A percentile compares a stretch with the other conserved stretches of the same genome.
These are phyloP conservation scores for Erythrophleum fordii DNA, from an alignment of 306 rosid species.

Conservation along the genomic window DNA sequence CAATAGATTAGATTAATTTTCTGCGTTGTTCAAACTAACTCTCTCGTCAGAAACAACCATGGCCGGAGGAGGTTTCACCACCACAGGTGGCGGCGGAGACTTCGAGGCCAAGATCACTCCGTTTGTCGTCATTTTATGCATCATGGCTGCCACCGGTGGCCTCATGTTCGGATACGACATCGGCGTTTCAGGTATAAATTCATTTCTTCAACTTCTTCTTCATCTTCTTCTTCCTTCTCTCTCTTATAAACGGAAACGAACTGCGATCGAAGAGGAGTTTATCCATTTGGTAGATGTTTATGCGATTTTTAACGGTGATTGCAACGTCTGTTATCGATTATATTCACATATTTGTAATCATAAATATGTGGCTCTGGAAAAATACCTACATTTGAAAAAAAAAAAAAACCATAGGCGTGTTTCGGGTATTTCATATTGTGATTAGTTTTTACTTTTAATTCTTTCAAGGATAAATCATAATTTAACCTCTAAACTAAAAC, in stretches of 20 bases:
- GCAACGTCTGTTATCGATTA: too few relatives aligned
- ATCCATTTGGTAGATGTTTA: background rate
- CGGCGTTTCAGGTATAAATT: constrained; percentile 84
- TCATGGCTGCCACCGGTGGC: constrained; percentile 93
- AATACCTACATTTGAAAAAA: background rate
- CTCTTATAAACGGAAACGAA: background rate
- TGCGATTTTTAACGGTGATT: too few relatives aligned
- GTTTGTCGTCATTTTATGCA: constrained; percentile 75
- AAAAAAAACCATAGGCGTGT: background rate
- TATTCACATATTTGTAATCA: too few relatives aligned
- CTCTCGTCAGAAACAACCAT: constrained; percentile 33
- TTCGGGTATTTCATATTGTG: too few relatives aligned
- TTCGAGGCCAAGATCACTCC: constrained; percentile 91
- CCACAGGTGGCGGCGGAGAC: constrained; percentile 39
- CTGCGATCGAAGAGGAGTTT: background rate
- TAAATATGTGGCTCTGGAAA: too few relatives aligned
- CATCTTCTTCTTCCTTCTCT: background rate
- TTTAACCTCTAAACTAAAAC: too few relatives aligned
- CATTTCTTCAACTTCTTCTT: background rate
- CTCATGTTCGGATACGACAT: constrained; percentile 91
- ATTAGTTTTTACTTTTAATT: too few relatives aligned
- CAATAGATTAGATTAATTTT: background rate
- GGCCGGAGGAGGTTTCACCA: constrained; percentile 63
- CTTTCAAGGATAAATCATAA: too few relatives aligned
- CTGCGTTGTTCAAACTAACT: background rate